Evolutionary conservation across 495 filamentous ascomycete species (phyloP), one percentile per base, ranked within the genome.

Genomic region (Aeminium ludgeri): DNA sequence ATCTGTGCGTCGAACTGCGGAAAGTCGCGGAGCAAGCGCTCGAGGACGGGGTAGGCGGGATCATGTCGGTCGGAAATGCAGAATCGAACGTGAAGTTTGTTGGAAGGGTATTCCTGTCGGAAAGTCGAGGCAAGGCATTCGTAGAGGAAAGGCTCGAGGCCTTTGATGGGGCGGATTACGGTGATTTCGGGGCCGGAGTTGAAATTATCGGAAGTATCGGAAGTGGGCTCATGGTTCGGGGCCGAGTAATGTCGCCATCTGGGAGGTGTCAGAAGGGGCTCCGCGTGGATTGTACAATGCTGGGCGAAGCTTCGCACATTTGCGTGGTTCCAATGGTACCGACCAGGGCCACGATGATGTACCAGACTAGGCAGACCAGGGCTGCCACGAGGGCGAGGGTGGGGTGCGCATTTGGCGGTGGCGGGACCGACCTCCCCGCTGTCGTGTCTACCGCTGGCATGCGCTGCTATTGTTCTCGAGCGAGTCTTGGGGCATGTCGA

Each of bases 101-200:
- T 62, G 17, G 52, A 61, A 0, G 86, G 85, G 54, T 96, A 99
- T 34, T 68, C 67, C 45, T 92, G 84, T 18, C 66, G 73, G 62
- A 95, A 92, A 15, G 80, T 84, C 12, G 87, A 78, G n/a, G 83
- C 77, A 29, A 99, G 77, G 45, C 89, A 94, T 48, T 89, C 81
- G 63, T 91, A 93, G 19, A 96, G 75, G 51, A 78, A 70, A 1
- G 82, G 77, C 53, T 99, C 91, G 32, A 92, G 70, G 43, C 87
- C 91, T 61, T 94, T 95, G 41, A 91, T 74, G 0, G 91, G 91
- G 3, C 91, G 82, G 45, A 99, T 84, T 43, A 91, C 72, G 23
- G 86, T 94, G 51, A 97, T 68, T 62, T 86, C 82, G n/a, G 85
- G 85, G 11, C 76, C 58, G 23, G 60, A 43, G 2, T 53, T 29